Evolutionary conservation across 192 early-diverging fungal genomes (phyloP), one percentile per base, ranked within the genome.

Genomic region (Umbelopsis sp.): DNA sequence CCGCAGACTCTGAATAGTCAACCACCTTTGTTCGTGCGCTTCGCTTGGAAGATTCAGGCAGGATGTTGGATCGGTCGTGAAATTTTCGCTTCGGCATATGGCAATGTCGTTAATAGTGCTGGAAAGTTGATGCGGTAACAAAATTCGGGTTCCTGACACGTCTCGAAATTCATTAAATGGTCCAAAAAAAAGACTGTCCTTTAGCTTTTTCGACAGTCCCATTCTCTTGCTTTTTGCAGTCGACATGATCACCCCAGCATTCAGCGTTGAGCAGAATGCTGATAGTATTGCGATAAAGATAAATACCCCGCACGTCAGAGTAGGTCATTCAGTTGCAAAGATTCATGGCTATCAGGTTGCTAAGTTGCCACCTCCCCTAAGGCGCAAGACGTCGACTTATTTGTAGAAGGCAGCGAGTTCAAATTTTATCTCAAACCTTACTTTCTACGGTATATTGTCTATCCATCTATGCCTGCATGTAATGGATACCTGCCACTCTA

Each of bases 161-260:
- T 61, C 33, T 33, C 27, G 55, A 61, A 35, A 35, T 37, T 61
- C 12, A 13, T 61, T 55, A 4, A 61, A n/a, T 22, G 13, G 16
- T 30, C 55, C 15, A 4, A 12, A 16, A 10, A 12, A 16, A 3
- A 30, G 55, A 61, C 55, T 61, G 55, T 30, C 33, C 18, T 8
- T 35, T 25, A 30, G 4, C 11, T 22, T 35, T 33, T 27, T 35
- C 15, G 55, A n/a, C 55, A 61, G 55, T 61, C 55, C 18, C 55
- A 10, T 0, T 13, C 21, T 41, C 64, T 49, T 0, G 45, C 37
- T 30, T 72, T 67, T 49, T 49, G 52, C 50, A 47, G 30, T 47
- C n/a, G 20, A n/a, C 37, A 99, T 99, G 97, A 88, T 97, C 66
- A 96, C 95, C n/a, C 96, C 97, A 7, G 71, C 76, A 13, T 99